phyloP scores from a whole-genome alignment of 1,284 basidiomycete species.

The Veloporphyrellus conicus region DNA sequence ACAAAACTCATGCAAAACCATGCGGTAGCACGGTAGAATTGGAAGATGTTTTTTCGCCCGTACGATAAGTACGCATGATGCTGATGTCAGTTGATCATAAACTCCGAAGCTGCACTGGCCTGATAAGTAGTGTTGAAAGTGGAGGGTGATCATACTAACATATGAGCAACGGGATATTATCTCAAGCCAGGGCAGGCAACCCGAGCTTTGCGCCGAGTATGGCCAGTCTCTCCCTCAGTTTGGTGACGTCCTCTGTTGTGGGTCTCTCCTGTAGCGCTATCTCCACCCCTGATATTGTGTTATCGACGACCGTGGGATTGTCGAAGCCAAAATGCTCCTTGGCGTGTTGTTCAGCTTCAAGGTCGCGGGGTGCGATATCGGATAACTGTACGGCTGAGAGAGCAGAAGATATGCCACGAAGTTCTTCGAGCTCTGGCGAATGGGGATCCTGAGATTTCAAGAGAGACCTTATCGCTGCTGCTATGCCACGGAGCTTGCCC shows the following conservation, averaged over 20 bases:
- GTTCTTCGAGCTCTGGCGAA: constrained; percentile 36
- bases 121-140: not conserved
- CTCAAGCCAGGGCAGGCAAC: constrained; percentile 26
- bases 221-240: constrained; percentile 40
- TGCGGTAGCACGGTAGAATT: constrained; percentile 1
- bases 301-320: constrained; percentile 32
- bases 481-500: constrained; percentile 65
- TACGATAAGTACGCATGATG: constrained; percentile 5
- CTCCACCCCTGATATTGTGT: constrained; percentile 44
- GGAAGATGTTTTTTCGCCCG: not conserved
- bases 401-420: constrained; percentile 47
- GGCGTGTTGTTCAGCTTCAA: constrained; percentile 70
- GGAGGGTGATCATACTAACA: not conserved
- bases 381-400: constrained; percentile 58
- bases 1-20: constrained; percentile 1
- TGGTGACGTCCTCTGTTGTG: constrained; percentile 42
- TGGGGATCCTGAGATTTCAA: constrained; percentile 33
- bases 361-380: constrained; percentile 65
- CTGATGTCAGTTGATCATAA: not conserved
- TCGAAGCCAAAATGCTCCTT: constrained; percentile 52
- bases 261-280: constrained; percentile 19
- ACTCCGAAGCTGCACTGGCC: not conserved
- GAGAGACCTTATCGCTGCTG: constrained; percentile 56
- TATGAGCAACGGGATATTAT: not conserved
- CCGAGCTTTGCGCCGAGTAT: constrained; percentile 34